phyloP scores from a whole-genome alignment of 2,329 filamentous ascomycete genomes.

The Trichophyton benhamiae region DNA sequence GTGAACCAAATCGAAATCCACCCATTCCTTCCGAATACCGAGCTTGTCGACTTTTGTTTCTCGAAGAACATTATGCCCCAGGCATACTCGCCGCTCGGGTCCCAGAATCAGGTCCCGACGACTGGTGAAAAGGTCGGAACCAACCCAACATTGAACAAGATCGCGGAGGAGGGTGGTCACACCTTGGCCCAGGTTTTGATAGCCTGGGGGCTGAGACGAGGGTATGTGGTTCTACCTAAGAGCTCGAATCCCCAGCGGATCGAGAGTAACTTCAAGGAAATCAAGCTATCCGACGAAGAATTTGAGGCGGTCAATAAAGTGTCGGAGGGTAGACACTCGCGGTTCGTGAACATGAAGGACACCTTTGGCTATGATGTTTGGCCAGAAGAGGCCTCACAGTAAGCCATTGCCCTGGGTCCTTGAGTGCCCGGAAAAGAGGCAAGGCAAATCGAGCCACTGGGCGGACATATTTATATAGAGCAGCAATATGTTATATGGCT shows the following conservation, averaged over 20 bases:
- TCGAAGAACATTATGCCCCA: constrained; percentile 41
- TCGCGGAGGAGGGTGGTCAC: constrained; percentile 46
- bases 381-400: constrained; percentile 41
- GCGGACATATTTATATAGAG: background rate
- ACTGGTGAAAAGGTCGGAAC: constrained; percentile 55
- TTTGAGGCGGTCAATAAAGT: constrained; percentile 51
- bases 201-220: constrained; percentile 53
- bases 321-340: constrained; percentile 52
- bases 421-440: too few relatives aligned
- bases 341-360: constrained; percentile 74
- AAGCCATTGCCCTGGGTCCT: background rate
- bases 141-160: constrained; percentile 46
- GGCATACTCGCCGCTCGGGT: constrained; percentile 46
- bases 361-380: constrained; percentile 64
- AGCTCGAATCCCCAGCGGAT: constrained; percentile 55
- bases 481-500: too few relatives aligned
- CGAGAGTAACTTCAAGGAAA: constrained; percentile 54
- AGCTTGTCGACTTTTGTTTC: constrained; percentile 39
- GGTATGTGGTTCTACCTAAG: constrained; percentile 58
- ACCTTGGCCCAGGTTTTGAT: constrained; percentile 50
- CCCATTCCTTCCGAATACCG: constrained; percentile 41
- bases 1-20: constrained; percentile 43
- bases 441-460: background rate
- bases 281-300: constrained; percentile 46
- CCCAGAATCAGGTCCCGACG: constrained; percentile 55